Evolutionary conservation across 805 yeast species (phyloP).

Genomic region (Barnettozyma californica): DNA sequence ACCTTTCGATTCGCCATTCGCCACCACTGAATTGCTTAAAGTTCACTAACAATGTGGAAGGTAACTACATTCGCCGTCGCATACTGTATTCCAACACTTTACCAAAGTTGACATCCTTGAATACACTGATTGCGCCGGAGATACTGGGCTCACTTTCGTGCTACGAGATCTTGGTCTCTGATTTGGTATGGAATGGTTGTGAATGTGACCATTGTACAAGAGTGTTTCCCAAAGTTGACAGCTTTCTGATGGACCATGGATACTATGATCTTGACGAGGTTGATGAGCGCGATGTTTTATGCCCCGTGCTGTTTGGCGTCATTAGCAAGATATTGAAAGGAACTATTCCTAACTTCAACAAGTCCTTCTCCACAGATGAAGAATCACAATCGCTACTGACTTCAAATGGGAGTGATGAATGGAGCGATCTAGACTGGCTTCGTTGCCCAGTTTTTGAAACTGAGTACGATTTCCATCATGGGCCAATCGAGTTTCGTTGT

Average conservation of each 20-base stretch:
- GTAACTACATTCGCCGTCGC: slow-evolving; percentile 60
- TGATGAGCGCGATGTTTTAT: slow-evolving; percentile 53
- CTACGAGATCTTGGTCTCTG: slow-evolving; percentile 67
- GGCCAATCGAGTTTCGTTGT: slow-evolving; percentile 37
- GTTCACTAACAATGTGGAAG: slow-evolving; percentile 64
- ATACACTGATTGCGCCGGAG: slow-evolving; percentile 50
- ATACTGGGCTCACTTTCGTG: slow-evolving; percentile 55
- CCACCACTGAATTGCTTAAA: slow-evolving; percentile 50
- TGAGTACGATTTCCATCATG: slow-evolving; percentile 44
- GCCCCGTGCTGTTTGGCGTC: slow-evolving; percentile 50
- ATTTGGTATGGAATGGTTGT: slow-evolving; percentile 75
- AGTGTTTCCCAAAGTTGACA: slow-evolving; percentile 48
- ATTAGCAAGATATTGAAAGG: slow-evolving; percentile 42
- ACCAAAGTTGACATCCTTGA: slow-evolving; percentile 39
- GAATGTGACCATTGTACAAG: slow-evolving; percentile 50
- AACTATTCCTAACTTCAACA: not conserved
- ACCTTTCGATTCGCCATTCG: slow-evolving; percentile 49
- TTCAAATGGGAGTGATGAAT: not conserved
- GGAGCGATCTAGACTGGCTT: slow-evolving; percentile 28
- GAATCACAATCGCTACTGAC: too few relatives aligned
- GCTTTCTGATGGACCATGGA: slow-evolving; percentile 58
- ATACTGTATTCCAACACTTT: slow-evolving; percentile 43
- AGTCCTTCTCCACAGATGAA: not conserved
- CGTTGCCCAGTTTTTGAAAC: slow-evolving; percentile 29
- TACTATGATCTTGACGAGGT: slow-evolving; percentile 44